These are phyloP conservation scores for Quercus wislizeni DNA, from an alignment of 306 rosid genomes.

Conservation along the genomic window DNA sequence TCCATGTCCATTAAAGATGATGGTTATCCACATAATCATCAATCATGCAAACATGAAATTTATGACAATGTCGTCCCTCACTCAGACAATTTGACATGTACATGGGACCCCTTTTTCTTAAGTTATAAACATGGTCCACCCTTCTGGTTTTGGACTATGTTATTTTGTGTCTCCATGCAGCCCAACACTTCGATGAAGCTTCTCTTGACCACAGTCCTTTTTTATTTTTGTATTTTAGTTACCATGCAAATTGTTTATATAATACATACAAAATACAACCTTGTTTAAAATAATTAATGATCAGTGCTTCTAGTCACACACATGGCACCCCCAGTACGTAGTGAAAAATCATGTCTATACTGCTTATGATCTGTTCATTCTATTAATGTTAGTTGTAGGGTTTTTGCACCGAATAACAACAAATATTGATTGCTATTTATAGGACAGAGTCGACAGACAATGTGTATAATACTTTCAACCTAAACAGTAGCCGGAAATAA, in stretches of 20 bases:
- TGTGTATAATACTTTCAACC: too few relatives aligned
- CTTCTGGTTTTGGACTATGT: neutral
- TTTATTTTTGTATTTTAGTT: neutral
- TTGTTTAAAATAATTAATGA: too few relatives aligned
- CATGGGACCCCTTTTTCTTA: constrained; percentile 2
- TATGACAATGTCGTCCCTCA: constrained; percentile 42
- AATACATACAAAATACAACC: too few relatives aligned
- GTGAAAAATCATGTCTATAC: too few relatives aligned
- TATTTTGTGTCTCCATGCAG: constrained; percentile 24
- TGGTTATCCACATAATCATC: constrained; percentile 27
- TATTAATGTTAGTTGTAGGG: too few relatives aligned
- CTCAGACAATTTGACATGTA: constrained; percentile 33
- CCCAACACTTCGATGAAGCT: constrained; percentile 15
- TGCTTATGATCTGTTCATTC: too few relatives aligned
- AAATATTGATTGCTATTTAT: too few relatives aligned
- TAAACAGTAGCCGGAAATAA: too few relatives aligned
- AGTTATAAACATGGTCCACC: neutral
- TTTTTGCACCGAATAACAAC: too few relatives aligned
- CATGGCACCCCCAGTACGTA: too few relatives aligned
- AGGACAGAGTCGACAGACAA: too few relatives aligned
- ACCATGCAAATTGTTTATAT: neutral
- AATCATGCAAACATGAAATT: constrained; percentile 36
- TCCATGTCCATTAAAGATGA: constrained; percentile 34
- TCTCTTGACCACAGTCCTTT: constrained; percentile 4
- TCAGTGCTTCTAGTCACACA: too few relatives aligned